Evolutionary conservation across 1,139 yeast species (phyloP), one percentile per base, ranked within the genome.

Genomic region (Saccharomyces hybrid): DNA sequence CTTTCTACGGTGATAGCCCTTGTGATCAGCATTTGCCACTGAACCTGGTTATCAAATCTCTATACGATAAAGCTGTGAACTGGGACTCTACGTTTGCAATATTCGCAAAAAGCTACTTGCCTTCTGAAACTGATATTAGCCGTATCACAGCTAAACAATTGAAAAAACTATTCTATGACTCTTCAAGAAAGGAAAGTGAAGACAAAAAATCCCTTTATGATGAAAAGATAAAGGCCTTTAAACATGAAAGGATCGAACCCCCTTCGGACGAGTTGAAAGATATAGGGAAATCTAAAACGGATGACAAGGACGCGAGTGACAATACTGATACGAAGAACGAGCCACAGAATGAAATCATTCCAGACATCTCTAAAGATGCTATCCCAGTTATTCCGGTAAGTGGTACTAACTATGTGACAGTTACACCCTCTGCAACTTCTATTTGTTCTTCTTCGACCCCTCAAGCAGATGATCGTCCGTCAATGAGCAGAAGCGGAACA

Each of bases 71-170:
- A 51, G 95, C 95, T 3, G 91, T 89, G 26, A 79, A 76, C 50
- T 95, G 99, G 99, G 97, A 93, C 70, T 68, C 73, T 28, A 96
- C 87, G 57, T 90, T 95, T 65, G 78, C 81, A 48, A 88, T 83
- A n/a, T 90, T 93, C 71, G 97, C 88, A 59, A 79, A 79, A 53
- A 78, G 77, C 29, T 93, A 79, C 65, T 79, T 93, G 57, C 98
- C 98, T 0, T 84, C 96, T 14, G 99, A 95, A 69, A 88, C 86
- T 65, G 99, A 95, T 76, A 88, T 95, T 60, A 86, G 96, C 7
- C 78, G 90, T 58, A 87, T 93, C 49, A 91, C 99, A 2, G 88
- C 96, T 13, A 86, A 86, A 61, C 99, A 93, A 66, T 75, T 95
- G 65, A 82, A 84, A 57, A 88, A 84, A 62, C 78, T 90, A 54